Evolutionary conservation across 139 green algal genomes (phyloP), one percentile per base, ranked within the genome.

Genomic region (Eudorina sp.): DNA sequence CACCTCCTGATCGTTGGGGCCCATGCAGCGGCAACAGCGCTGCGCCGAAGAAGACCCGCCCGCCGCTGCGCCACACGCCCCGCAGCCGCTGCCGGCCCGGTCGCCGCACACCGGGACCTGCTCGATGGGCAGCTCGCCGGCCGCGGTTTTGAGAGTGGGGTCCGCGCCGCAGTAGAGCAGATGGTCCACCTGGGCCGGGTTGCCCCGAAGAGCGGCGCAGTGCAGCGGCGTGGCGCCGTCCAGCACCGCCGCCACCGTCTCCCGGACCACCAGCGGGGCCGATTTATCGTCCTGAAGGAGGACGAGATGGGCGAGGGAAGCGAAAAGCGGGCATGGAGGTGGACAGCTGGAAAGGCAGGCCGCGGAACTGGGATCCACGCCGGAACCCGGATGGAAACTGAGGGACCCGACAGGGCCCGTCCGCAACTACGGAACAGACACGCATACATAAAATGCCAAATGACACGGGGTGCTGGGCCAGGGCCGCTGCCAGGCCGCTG

Each of bases 191-290:
- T 94, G 90, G 0, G 91, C 91, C 2, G 95, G 95, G 77, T 96
- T 97, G 69, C 93, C 95, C 0, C 95, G 86, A 27, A 97, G 60
- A 0, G 95, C 95, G 18, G 95, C 95, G 88, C 94, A 97, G 91
- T 97, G 95, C 80, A 97, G 92, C 25, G 95, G 91, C 5, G 94
- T 96, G 5, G 92, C 92, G 0, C 94, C 94, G 40, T 97, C 94
- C 48, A 97, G 87, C 83, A 97, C 76, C 4, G 94, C 95, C 23
- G 89, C 92, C 25, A 94, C 90, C 7, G 68, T 77, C 53, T 92
- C 90, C 7, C 90, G 74, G n/a, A 79, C 91, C 34, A 92, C 78
- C 40, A 73, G 43, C 0, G 68, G 69, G 7, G 45, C 55, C 8
- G 60, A 68, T 38, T 90, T 83, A 41, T 90, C 85, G 5, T 90